Evolutionary conservation across 148 eudicot species (phyloP), one percentile per base, ranked within the genome.

Genomic region (Amaranthus cruentus): DNA sequence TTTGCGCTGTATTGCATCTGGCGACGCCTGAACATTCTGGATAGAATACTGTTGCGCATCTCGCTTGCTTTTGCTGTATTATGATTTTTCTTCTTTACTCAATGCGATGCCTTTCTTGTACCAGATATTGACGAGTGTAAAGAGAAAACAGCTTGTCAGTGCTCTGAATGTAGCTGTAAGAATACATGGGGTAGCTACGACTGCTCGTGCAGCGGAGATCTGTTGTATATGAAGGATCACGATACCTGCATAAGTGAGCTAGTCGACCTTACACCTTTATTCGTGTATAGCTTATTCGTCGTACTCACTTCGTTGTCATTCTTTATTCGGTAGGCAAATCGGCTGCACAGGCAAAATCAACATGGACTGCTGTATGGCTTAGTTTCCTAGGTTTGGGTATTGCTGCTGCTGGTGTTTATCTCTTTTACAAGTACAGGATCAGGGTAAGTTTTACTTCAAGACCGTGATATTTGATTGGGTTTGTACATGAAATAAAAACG

Each of bases 101-200:
- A 21, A 66, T 14, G 58, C 46, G 8, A 11, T 47, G 66, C 50
- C 73, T 64, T 62, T 70, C 55, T 28, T 51, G 66, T 9, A 15
- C 51, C 88, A 95, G 97, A 96, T 80, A 71, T 88, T 69, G 92
- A 91, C 72, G 98, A 95, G 83, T 91, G 97, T 85, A 90, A 85
- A 77, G 98, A 88, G 72, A 89, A 81, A 87, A 87, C 77, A 82
- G 93, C 91, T 1, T 91, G 98, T 59, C 96, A 91, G 77, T 95
- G 98, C 77, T 69, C 93, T 55, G 91, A 91, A 78, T 95, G 98
- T 87, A 87, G 82, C 87, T 95, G 98, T 84, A 91, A 85, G 83
- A 85, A 95, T 80, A 92, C 90, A 28, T 95, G 99, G 99, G 98
- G 99, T 52, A 92, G 97, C 86, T 95, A 91, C 51, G 91, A 91